Percentiles rank a stretch among this genome's conserved stretches.
These are phyloP conservation scores for Colletotrichum melonis DNA, from an alignment of 2,329 filamentous ascomycete species.

Conservation along the genomic window DNA sequence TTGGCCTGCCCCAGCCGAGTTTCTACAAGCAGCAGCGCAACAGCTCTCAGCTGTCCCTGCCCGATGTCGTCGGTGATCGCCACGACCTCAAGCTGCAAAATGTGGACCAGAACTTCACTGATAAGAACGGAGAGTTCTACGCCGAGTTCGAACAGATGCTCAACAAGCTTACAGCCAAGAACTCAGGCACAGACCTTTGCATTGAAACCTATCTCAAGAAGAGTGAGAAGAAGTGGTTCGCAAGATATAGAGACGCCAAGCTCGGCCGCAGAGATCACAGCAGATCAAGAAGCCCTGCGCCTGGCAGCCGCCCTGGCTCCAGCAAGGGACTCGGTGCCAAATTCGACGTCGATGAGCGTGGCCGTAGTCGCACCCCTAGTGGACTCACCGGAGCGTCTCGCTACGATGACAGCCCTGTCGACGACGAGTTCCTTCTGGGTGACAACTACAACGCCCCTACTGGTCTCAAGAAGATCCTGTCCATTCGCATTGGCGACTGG, in stretches of 20 bases:
- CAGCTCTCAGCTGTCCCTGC: conserved; percentile 62
- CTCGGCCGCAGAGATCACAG: conserved; percentile 56
- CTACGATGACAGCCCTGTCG: conserved; percentile 37
- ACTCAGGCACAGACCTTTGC: conserved; percentile 68
- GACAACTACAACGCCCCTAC: conserved; percentile 68
- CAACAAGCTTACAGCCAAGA: conserved; percentile 62
- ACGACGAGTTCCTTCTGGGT: conserved; percentile 63
- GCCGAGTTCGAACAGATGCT: conserved; percentile 68
- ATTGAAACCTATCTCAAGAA: conserved; percentile 74
- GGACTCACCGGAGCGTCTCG: conserved; percentile 43
- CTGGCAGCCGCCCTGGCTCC: conserved; percentile 28
- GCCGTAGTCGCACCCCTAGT: conserved; percentile 41
- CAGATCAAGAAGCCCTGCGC: conserved; percentile 48
- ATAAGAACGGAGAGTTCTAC: conserved; percentile 71
- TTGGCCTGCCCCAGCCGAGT: conserved; percentile 29
- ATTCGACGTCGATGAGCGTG: conserved; percentile 35
- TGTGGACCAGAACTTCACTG: conserved; percentile 75
- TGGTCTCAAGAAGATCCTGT: conserved; percentile 62
- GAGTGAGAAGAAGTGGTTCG: conserved; percentile 76
- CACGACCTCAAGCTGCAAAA: conserved; percentile 73
- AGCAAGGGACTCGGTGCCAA: conserved; percentile 38
- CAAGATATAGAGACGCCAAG: conserved; percentile 67
- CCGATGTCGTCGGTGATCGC: conserved; percentile 69
- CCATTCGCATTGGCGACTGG: conserved; percentile 71
- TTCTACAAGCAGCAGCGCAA: conserved; percentile 47